These are phyloP conservation scores for Leishmania turanica DNA, from an alignment of 208 protist genomes.

Conservation along the genomic window DNA sequence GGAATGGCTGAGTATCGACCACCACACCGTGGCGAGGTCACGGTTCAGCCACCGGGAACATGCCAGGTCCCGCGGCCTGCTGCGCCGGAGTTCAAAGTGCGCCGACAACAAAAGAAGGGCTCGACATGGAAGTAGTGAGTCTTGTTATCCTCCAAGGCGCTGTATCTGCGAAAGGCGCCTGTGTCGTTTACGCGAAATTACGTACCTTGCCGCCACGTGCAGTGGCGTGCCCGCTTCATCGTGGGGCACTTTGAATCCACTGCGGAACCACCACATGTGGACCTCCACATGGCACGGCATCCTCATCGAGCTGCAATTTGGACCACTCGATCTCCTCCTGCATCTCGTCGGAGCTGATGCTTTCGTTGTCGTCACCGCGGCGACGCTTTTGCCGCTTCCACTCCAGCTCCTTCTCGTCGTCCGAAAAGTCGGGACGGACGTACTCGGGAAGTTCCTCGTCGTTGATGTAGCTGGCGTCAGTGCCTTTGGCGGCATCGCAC, in stretches of 20 bases:
- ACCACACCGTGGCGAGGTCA: neutral
- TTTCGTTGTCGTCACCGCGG: conserved; percentile 23
- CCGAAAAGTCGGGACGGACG: conserved; percentile 86
- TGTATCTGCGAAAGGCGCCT: neutral
- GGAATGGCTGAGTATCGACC: neutral
- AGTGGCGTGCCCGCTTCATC: neutral
- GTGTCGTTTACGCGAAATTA: neutral
- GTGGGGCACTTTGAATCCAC: conserved; percentile 17
- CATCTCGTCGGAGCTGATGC: conserved; percentile 49
- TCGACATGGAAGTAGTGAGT: neutral
- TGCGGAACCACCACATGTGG: conserved; percentile 16
- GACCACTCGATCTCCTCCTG: conserved; percentile 46
- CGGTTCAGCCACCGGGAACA: neutral
- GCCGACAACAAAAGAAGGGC: neutral
- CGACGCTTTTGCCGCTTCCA: conserved; percentile 77
- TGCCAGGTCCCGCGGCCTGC: neutral
- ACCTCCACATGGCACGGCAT: neutral
- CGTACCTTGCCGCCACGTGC: too few relatives aligned
- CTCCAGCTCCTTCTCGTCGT: conserved; percentile 81
- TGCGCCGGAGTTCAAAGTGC: neutral
- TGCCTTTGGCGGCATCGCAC: conserved; percentile 66
- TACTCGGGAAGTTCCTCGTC: conserved; percentile 86
- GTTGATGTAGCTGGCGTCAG: conserved; percentile 89
- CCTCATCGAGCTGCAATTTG: conserved; percentile 35
- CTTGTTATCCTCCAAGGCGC: neutral